Conservation (phyloP, 768 basidiomycete species). For the Termitomyces titanicus region DNA sequence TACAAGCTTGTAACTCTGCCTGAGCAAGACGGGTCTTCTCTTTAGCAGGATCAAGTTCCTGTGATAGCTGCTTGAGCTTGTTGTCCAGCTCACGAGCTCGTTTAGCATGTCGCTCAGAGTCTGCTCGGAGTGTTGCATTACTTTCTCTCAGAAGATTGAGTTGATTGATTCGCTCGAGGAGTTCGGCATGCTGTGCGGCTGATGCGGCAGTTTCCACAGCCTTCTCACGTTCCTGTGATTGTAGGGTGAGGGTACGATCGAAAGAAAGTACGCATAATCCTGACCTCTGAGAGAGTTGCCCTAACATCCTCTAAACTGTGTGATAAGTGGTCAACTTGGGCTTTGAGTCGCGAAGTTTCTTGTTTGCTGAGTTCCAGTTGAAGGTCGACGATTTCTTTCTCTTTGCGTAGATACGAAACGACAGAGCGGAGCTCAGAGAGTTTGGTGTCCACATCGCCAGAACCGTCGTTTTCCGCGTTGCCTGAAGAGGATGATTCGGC, state of each 20-base stretch:
- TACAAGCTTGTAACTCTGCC: constrained; percentile 74
- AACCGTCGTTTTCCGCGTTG: constrained; percentile 39
- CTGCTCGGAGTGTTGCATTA: constrained; percentile 79
- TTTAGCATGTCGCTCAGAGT: constrained; percentile 68
- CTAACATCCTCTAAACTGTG: constrained; percentile 70
- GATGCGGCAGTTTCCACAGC: constrained; percentile 69
- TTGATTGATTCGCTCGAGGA: constrained; percentile 84
- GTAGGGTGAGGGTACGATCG: neutral
- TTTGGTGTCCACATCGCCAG: constrained; percentile 58
- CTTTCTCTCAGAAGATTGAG: constrained; percentile 84
- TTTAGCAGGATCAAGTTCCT: constrained; percentile 71
- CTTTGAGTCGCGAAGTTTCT: constrained; percentile 70
- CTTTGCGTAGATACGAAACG: constrained; percentile 79
- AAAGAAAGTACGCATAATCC: constrained; percentile 1
- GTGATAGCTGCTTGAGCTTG: constrained; percentile 52
- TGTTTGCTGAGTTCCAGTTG: constrained; percentile 77
- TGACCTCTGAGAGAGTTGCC: constrained; percentile 66
- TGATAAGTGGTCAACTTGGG: constrained; percentile 71
- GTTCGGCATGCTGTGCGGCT: constrained; percentile 77
- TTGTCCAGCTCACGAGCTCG: constrained; percentile 64
- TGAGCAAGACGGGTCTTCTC: constrained; percentile 62
- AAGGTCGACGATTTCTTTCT: constrained; percentile 90
- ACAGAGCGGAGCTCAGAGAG: constrained; percentile 73
- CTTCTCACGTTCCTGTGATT: constrained; percentile 70
- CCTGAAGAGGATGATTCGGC: constrained; percentile 48